These are phyloP conservation scores for Backusella australiensis DNA, from an alignment of 192 early-diverging fungal species.

Conservation along the genomic window DNA sequence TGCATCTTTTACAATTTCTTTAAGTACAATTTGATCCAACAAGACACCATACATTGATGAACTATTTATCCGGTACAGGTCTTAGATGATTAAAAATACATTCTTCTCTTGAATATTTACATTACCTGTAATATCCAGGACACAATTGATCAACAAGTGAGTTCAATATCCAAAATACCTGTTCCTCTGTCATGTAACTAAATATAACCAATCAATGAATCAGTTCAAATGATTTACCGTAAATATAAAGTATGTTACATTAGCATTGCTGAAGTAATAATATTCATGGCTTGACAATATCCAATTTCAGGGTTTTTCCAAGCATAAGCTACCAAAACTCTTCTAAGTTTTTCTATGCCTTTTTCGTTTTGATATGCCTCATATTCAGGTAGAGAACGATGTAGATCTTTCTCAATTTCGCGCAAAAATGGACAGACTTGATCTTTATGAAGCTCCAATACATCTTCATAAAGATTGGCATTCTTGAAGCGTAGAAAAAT, in stretches of 20 bases:
- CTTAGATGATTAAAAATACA: background rate
- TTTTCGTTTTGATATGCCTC: constrained; percentile 84
- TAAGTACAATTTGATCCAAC: constrained; percentile 94
- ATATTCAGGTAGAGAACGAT: constrained; percentile 91
- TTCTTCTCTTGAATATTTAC: background rate
- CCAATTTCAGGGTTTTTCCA: constrained; percentile 89
- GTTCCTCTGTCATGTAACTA: constrained; percentile 92
- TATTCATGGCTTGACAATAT: constrained; percentile 99
- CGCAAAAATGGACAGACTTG: constrained; percentile 67
- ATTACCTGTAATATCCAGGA: constrained; percentile 84
- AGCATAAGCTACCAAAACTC: constrained; percentile 85
- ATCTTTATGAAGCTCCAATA: constrained; percentile 57
- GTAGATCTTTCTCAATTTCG: constrained; percentile 91
- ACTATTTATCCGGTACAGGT: constrained; percentile 18
- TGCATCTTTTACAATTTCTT: constrained; percentile 79
- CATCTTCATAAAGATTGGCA: constrained; percentile 67
- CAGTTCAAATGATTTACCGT: background rate
- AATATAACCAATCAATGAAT: background rate
- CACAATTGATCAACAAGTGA: constrained; percentile 87
- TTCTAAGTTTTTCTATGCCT: constrained; percentile 90
- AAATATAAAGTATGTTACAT: constrained; percentile 47
- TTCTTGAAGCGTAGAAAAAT: constrained; percentile 77
- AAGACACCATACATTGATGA: constrained; percentile 98
- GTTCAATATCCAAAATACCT: constrained; percentile 96
- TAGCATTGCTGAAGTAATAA: constrained; percentile 90